Conservation (phyloP, 176 grass and related monocot species). For the Canna indica region DNA sequence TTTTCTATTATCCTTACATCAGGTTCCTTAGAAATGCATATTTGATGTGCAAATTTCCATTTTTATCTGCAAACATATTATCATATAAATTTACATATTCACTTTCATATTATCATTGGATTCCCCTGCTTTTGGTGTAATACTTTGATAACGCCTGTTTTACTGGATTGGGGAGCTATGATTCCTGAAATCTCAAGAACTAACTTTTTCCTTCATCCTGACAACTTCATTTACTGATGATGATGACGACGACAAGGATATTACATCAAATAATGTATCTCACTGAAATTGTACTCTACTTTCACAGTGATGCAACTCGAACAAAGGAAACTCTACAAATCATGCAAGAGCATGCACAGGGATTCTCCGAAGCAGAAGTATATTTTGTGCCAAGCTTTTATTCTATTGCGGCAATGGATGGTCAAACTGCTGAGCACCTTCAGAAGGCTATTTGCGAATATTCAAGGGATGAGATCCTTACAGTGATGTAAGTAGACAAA, state of each 20-base stretch:
- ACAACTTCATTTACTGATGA: background rate
- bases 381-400: conserved; percentile 94
- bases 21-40: background rate
- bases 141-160: background rate
- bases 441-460: conserved; percentile 76
- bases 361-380: conserved; percentile 51
- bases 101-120: background rate
- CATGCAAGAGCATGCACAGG: conserved; percentile 59
- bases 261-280: background rate
- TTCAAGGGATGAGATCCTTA: conserved; percentile 71
- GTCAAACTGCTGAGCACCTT: conserved; percentile 82
- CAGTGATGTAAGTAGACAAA: conserved; percentile 58
- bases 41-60: background rate
- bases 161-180: too few relatives aligned
- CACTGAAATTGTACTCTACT: conserved; percentile 13
- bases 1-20: background rate
- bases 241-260: conserved; percentile 2
- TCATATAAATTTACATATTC: background rate
- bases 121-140: background rate
- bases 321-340: conserved; percentile 90
- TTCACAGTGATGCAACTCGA: conserved; percentile 61
- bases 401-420: conserved; percentile 89
- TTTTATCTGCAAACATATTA: background rate
- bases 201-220: background rate
- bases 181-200: too few relatives aligned